phyloP scores from a whole-genome alignment of 306 rosid genomes.

The Glycine soja region DNA sequence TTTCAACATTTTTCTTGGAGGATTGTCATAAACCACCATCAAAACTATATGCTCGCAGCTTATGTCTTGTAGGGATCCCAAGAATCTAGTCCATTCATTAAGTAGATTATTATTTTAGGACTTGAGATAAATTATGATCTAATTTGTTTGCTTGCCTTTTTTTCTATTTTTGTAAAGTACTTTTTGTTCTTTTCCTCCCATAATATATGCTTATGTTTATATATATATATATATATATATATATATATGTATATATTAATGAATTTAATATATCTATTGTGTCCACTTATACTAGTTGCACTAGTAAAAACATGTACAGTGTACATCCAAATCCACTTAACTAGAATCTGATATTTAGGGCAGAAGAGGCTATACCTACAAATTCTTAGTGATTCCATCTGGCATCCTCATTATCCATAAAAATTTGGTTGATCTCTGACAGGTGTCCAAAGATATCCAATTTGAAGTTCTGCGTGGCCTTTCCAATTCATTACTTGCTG shows the following conservation, averaged over 20 bases:
- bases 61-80: slow-evolving; percentile 16
- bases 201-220: slow-evolving; percentile 12
- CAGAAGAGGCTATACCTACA: slow-evolving; percentile 2
- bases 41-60: slow-evolving; percentile 31
- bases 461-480: slow-evolving; percentile 89
- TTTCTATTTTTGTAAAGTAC: neutral
- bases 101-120: slow-evolving; percentile 26
- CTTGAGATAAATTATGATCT: slow-evolving; percentile 21
- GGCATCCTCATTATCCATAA: slow-evolving; percentile 34
- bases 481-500: slow-evolving; percentile 84
- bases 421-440: slow-evolving; percentile 46
- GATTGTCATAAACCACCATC: slow-evolving; percentile 30
- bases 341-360: slow-evolving; percentile 33
- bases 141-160: neutral
- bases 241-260: neutral
- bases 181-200: slow-evolving; percentile 20
- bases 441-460: slow-evolving; percentile 75
- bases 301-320: slow-evolving; percentile 25
- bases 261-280: slow-evolving; percentile 6
- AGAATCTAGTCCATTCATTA: slow-evolving; percentile 9
- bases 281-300: slow-evolving; percentile 23
- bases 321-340: neutral
- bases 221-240: neutral
- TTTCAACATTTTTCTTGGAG: slow-evolving; percentile 37
- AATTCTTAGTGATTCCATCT: neutral